Evolutionary conservation across 2,329 filamentous ascomycete genomes (phyloP).

Genomic region (Neonectria neomacrospora): DNA sequence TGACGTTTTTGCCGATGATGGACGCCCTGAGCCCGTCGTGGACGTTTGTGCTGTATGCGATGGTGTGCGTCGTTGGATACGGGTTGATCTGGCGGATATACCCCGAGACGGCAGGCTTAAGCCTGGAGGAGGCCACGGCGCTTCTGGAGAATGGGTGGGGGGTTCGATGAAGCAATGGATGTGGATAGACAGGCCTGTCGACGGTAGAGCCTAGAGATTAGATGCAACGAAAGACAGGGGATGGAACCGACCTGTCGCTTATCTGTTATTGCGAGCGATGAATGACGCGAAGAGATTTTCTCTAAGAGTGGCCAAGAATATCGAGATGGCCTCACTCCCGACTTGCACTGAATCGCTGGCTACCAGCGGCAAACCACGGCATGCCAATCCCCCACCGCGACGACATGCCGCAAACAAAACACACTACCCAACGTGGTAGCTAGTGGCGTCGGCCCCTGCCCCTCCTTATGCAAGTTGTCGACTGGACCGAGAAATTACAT

Average conservation of each 20-base stretch:
- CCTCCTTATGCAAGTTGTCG: constrained; percentile 5
- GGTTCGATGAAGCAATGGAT: constrained; percentile 56
- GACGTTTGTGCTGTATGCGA: constrained; percentile 85
- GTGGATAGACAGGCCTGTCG: constrained; percentile 3
- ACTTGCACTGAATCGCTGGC: constrained; percentile 11
- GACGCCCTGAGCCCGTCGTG: constrained; percentile 75
- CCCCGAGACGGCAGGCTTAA: constrained; percentile 85
- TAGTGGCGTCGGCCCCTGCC: not conserved
- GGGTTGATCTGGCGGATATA: constrained; percentile 77
- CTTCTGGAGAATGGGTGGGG: constrained; percentile 81
- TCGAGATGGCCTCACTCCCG: not conserved
- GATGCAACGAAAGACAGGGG: not conserved
- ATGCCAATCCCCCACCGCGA: not conserved
- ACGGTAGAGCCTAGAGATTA: constrained; percentile 11
- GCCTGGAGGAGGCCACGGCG: constrained; percentile 81
- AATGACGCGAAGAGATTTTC: constrained; percentile 24
- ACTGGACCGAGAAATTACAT: constrained; percentile 39
- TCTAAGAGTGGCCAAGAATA: not conserved
- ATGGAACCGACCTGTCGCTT: not conserved
- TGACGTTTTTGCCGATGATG: constrained; percentile 92
- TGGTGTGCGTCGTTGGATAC: constrained; percentile 76
- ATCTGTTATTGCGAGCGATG: not conserved
- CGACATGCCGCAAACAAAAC: not conserved
- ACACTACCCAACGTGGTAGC: not conserved
- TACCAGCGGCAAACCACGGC: constrained; percentile 22